Percentiles rank a stretch among this genome's conserved stretches.
These are phyloP conservation scores for Abrus pulchellus DNA, from an alignment of 306 rosid species.

Conservation along the genomic window DNA sequence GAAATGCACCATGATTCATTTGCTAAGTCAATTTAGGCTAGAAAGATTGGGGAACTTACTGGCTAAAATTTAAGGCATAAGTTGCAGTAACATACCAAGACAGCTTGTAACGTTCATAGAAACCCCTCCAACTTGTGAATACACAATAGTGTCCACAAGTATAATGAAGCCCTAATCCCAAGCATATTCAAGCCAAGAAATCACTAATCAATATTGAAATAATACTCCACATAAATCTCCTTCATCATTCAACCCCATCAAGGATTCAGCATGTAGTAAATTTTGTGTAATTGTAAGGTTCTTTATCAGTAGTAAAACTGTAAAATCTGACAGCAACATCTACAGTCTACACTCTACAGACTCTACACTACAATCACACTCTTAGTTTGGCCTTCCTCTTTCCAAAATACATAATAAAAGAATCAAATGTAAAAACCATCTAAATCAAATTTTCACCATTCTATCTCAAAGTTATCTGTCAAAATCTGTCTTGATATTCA, in stretches of 20 bases:
- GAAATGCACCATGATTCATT: constrained; percentile 6
- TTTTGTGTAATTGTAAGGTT: background rate
- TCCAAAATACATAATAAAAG: constrained; percentile 6
- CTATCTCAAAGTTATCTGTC: background rate
- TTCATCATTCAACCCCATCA: constrained; percentile 1
- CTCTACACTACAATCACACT: background rate
- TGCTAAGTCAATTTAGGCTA: background rate
- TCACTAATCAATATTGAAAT: constrained; percentile 5
- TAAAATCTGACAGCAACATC: background rate
- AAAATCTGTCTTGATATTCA: constrained; percentile 12
- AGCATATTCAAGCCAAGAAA: background rate
- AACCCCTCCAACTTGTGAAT: background rate
- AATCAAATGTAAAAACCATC: constrained; percentile 4
- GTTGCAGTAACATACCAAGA: background rate
- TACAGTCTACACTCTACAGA: background rate
- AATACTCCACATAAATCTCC: constrained; percentile 12
- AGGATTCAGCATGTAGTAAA: background rate
- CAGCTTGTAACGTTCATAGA: background rate
- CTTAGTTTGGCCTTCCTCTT: background rate
- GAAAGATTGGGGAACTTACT: constrained; percentile 16
- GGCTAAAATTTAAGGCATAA: constrained; percentile 1
- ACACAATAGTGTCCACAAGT: background rate
- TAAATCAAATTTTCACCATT: background rate
- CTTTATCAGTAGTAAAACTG: background rate
- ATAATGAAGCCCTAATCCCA: background rate